These are phyloP conservation scores for Pouteria glomerata DNA, from an alignment of 148 eudicot species.

Conservation along the genomic window DNA sequence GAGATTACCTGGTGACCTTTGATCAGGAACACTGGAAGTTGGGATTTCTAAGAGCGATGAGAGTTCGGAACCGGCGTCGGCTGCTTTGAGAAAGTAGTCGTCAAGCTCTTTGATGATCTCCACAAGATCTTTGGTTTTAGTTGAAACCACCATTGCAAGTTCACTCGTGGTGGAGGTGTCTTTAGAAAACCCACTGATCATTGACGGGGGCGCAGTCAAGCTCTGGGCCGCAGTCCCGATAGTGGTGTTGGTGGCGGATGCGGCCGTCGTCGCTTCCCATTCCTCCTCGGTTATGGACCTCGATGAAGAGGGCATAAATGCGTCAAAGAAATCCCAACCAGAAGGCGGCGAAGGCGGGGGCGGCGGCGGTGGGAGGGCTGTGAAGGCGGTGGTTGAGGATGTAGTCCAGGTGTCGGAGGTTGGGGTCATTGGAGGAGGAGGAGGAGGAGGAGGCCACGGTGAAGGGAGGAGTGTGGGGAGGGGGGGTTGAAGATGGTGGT, in stretches of 20 bases:
- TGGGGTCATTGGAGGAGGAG: slow-evolving; percentile 52
- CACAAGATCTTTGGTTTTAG: slow-evolving; percentile 64
- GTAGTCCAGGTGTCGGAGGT: slow-evolving; percentile 35
- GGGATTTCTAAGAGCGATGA: slow-evolving; percentile 61
- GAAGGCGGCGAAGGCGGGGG: slow-evolving; percentile 44
- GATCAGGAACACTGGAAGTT: slow-evolving; percentile 23
- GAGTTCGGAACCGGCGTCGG: slow-evolving; percentile 56
- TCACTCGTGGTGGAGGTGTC: slow-evolving; percentile 40
- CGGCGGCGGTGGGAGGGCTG: slow-evolving; percentile 43
- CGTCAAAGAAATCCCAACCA: slow-evolving; percentile 94
- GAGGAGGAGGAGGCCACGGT: slow-evolving; percentile 44
- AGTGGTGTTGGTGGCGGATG: slow-evolving; percentile 29
- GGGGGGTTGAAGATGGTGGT: no score
- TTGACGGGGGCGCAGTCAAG: slow-evolving; percentile 45
- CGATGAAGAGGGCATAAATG: slow-evolving; percentile 51
- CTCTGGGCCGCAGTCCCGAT: slow-evolving; percentile 33
- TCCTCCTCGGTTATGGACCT: slow-evolving; percentile 52
- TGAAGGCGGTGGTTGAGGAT: slow-evolving; percentile 23
- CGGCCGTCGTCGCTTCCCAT: slow-evolving; percentile 42
- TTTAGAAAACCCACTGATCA: slow-evolving; percentile 42
- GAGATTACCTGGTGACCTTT: slow-evolving; percentile 27
- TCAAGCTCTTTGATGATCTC: slow-evolving; percentile 89
- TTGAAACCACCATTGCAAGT: slow-evolving; percentile 54
- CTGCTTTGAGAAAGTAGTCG: slow-evolving; percentile 81
- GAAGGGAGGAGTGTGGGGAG: slow-evolving; percentile 20